Evolutionary conservation across 1,284 basidiomycete genomes (phyloP).

Genomic region (Cryptococcus wingfieldii): DNA sequence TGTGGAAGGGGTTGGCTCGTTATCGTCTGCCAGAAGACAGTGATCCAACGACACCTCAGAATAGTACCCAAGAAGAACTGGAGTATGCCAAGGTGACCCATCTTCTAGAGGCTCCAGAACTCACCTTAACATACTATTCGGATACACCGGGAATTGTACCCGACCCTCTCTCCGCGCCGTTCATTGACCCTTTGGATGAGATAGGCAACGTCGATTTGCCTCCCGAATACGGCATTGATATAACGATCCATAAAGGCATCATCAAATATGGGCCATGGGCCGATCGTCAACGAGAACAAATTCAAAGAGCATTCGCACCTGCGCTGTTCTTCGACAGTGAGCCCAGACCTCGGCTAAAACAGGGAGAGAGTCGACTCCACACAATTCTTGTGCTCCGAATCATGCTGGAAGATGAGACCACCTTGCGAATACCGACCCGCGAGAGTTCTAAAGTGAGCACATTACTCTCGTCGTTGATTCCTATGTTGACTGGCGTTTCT

Average conservation of each 20-base stretch:
- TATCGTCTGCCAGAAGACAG: constrained; percentile 41
- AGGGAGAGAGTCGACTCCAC: constrained; percentile 77
- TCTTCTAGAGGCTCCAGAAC: constrained; percentile 66
- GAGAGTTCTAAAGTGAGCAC: constrained; percentile 55
- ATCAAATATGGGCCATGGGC: constrained; percentile 90
- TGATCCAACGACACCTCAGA: constrained; percentile 4
- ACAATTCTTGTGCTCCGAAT: constrained; percentile 72
- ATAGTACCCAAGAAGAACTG: constrained; percentile 34
- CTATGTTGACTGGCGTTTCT: neutral
- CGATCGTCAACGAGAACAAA: constrained; percentile 73
- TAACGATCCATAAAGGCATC: constrained; percentile 68
- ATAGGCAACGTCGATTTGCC: constrained; percentile 78
- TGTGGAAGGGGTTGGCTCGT: constrained; percentile 51
- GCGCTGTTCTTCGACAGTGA: constrained; percentile 64
- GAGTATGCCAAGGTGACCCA: constrained; percentile 85
- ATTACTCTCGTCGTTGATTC: neutral
- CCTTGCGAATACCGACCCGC: constrained; percentile 74
- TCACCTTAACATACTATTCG: constrained; percentile 78
- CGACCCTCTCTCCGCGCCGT: constrained; percentile 44
- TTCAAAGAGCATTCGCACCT: constrained; percentile 79
- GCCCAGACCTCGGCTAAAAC: constrained; percentile 57
- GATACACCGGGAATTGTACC: constrained; percentile 56
- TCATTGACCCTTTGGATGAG: constrained; percentile 55
- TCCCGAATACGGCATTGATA: constrained; percentile 88
- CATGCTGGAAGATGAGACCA: constrained; percentile 70